Base-by-base conservation (phyloP, 148 eudicot genomes). In the Vaccinium darrowii region DNA sequence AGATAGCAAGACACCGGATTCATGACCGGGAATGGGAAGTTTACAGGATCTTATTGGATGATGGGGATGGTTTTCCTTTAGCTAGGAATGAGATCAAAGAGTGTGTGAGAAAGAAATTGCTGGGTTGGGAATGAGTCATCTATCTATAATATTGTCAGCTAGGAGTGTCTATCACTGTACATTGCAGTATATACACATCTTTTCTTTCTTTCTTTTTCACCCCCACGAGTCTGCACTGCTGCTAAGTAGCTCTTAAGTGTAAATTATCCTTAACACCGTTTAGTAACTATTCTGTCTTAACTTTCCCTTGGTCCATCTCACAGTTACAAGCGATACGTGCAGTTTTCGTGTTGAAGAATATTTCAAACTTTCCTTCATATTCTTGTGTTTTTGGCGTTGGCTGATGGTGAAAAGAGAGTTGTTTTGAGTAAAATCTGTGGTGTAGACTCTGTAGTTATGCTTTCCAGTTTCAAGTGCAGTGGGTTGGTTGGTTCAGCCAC, bases 21-120 rank as follows among this genome's bases (percentile, higher is more conserved):
- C 91, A 87, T 47, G 93, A 91, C 27, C 88, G 90, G 3, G 94
- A 92, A 58, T 92, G 91, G 90, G 94, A 92, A 86, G 93, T 92
- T 33, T 92, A 92, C 84, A 79, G 92, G 78, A 88, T 91, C 84
- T 76, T 91, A 52, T 89, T 92, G n/a, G 87, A 90, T 25, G 94
- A 91, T 33, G 89, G 85, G 58, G 92, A 88, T 51, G 89, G 90
- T 54, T 78, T 83, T 27, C 82, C 88, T 12, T 79, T 92, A 60
- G 84, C 91, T 4, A 85, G 90, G 85, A 83, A 88, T 57, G 89
- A 89, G 65, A 91, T 91, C 18, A 88, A 88, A 76, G 92, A 90
- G 54, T 80, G 85, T 57, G 94, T 91, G 13, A 82, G 87, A 90
- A 89, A 88, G 88, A 87, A 77, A 74, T 81, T 92, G 82, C 88